Evolutionary conservation across 148 eudicot species (phyloP).

Genomic region (Spergularia marina): DNA sequence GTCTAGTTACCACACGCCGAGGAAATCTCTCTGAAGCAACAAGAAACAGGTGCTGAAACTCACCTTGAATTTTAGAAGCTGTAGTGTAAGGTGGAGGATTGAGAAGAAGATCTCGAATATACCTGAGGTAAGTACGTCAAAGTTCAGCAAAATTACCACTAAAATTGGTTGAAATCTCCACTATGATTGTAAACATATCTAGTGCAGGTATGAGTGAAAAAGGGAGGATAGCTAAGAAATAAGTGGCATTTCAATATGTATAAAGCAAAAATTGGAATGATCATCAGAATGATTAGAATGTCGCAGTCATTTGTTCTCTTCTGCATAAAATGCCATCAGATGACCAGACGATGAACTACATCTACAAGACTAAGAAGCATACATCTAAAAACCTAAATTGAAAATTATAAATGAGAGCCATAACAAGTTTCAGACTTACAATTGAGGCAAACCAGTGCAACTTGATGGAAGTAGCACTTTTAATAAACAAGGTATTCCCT

Average conservation of each 20-base stretch:
- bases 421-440: conserved; percentile 50
- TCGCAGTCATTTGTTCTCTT: background rate
- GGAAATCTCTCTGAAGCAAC: background rate
- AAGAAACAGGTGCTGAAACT: conserved; percentile 7
- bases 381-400: background rate
- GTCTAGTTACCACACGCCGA: background rate
- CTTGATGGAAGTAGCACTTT: conserved; percentile 80
- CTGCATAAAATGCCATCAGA: background rate
- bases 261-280: no score
- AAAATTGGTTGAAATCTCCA: background rate
- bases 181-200: no score
- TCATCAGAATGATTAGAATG: no score
- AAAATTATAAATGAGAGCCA: background rate
- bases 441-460: conserved; percentile 78
- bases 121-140: conserved; percentile 44
- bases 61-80: conserved; percentile 83
- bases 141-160: background rate
- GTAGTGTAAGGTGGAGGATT: conserved; percentile 91
- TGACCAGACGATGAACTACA: background rate
- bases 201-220: no score
- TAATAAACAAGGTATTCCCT: conserved; percentile 88
- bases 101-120: conserved; percentile 90
- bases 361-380: conserved; percentile 8
- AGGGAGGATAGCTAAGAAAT: no score
- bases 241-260: no score